A percentile compares a stretch with the other conserved stretches of the same genome.
phyloP scores from a whole-genome alignment of 2,329 filamentous ascomycete species.

The Aspergillus viridinutans region DNA sequence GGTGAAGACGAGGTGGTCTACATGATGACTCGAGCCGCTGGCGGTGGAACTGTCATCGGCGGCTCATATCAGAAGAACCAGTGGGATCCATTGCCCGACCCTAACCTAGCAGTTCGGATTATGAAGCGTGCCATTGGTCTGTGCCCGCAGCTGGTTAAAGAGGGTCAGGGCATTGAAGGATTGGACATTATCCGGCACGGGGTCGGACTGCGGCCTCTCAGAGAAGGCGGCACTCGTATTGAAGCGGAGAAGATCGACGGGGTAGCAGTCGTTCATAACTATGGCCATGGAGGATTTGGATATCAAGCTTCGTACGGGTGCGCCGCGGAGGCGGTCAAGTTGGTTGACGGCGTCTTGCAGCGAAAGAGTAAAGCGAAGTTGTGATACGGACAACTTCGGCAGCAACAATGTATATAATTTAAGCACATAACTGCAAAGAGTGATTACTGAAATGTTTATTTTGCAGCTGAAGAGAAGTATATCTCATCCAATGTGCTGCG shows the following conservation, averaged over 20 bases:
- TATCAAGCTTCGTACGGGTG: conserved; percentile 68
- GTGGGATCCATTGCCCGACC: conserved; percentile 76
- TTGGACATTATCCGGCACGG: conserved; percentile 74
- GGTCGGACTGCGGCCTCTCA: conserved; percentile 73
- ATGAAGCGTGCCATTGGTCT: conserved; percentile 61
- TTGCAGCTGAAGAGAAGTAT: neutral
- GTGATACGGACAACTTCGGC: conserved; percentile 8
- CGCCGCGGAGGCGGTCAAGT: conserved; percentile 59
- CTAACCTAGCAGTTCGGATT: conserved; percentile 73
- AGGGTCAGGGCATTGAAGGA: conserved; percentile 61
- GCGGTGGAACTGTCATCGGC: conserved; percentile 83
- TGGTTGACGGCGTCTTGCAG: conserved; percentile 55
- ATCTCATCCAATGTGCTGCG: neutral
- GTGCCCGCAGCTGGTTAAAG: conserved; percentile 45
- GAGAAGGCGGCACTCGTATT: conserved; percentile 68
- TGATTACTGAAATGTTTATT: neutral
- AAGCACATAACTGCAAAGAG: neutral
- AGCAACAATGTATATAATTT: neutral
- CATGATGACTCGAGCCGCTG: conserved; percentile 70
- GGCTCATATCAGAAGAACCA: conserved; percentile 75
- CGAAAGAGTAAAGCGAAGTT: conserved; percentile 31
- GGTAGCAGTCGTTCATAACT: conserved; percentile 48
- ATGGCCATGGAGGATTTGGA: conserved; percentile 52
- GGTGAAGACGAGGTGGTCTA: conserved; percentile 70
- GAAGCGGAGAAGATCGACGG: conserved; percentile 66